Percentiles rank a stretch among this genome's conserved stretches.
phyloP scores from a whole-genome alignment of 2,329 filamentous ascomycete species.

The Fusarium subglutinans region DNA sequence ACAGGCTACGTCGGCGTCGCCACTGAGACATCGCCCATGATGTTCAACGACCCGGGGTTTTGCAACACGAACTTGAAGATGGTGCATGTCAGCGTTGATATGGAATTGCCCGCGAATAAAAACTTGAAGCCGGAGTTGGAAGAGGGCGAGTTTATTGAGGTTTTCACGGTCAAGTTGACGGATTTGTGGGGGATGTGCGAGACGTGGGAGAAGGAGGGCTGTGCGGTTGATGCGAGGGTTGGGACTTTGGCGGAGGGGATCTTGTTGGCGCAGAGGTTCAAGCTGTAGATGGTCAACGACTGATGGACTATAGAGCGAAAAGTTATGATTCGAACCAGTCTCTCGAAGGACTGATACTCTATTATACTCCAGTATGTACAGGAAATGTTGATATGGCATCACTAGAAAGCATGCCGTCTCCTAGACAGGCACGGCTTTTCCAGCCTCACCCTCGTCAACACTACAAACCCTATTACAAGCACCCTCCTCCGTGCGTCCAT shows the following conservation, averaged over 20 bases:
- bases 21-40: slow-evolving; percentile 68
- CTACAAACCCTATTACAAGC: slow-evolving; percentile 37
- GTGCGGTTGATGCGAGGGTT: slow-evolving; percentile 81
- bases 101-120: slow-evolving; percentile 73
- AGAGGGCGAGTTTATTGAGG: slow-evolving; percentile 85
- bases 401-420: not conserved
- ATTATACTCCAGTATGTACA: not conserved
- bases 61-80: slow-evolving; percentile 74
- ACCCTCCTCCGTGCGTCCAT: slow-evolving; percentile 48
- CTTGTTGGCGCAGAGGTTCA: slow-evolving; percentile 71
- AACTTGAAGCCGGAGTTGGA: slow-evolving; percentile 75
- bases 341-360: not conserved
- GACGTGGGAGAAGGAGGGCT: slow-evolving; percentile 74
- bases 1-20: slow-evolving; percentile 70
- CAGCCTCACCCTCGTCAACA: slow-evolving; percentile 45
- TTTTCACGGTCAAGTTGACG: slow-evolving; percentile 73
- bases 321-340: not conserved
- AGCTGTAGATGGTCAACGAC: slow-evolving; percentile 44
- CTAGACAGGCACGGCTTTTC: slow-evolving; percentile 49
- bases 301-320: not conserved
- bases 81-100: slow-evolving; percentile 79
- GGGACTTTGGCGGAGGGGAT: slow-evolving; percentile 83
- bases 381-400: not conserved
- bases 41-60: slow-evolving; percentile 74
- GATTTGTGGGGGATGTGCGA: slow-evolving; percentile 74